Percentiles rank a stretch among this genome's conserved stretches.
phyloP scores from a whole-genome alignment of 805 yeast genomes.

The Ogataea populi-albae region DNA sequence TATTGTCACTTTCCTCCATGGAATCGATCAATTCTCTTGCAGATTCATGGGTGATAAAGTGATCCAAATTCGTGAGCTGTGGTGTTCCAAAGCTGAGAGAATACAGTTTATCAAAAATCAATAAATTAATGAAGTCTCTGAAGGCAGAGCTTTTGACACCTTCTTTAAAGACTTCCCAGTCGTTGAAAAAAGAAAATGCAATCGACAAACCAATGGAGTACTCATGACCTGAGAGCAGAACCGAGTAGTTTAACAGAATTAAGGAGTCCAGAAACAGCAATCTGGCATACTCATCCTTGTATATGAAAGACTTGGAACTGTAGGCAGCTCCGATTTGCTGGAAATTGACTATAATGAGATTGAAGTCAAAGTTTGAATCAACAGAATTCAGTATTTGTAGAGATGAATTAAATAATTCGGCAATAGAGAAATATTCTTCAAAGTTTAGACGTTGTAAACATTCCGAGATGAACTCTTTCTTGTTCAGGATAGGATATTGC shows the following conservation, averaged over 20 bases:
- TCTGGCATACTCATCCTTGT: constrained; percentile 25
- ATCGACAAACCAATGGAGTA: constrained; percentile 57
- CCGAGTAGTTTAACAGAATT: constrained; percentile 50
- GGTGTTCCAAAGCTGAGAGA: constrained; percentile 49
- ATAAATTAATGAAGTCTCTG: constrained; percentile 43
- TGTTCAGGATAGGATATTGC: constrained; percentile 46
- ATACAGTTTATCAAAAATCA: constrained; percentile 50
- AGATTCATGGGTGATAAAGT: constrained; percentile 20
- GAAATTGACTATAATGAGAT: constrained; percentile 35
- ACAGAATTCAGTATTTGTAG: constrained; percentile 37
- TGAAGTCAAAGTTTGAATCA: constrained; percentile 28
- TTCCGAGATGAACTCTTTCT: constrained; percentile 27
- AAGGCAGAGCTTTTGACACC: constrained; percentile 21
- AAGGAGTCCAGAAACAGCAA: constrained; percentile 38
- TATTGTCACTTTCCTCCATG: constrained; percentile 12
- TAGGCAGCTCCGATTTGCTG: constrained; percentile 36
- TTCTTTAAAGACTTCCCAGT: constrained; percentile 47
- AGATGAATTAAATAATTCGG: constrained; percentile 42
- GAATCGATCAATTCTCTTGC: constrained; percentile 14
- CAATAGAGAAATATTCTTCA: constrained; percentile 29
- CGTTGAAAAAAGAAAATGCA: constrained; percentile 55
- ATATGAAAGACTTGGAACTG: constrained; percentile 34
- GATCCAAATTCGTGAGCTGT: constrained; percentile 21
- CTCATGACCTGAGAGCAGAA: constrained; percentile 57
- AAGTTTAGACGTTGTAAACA: constrained; percentile 28